These are phyloP conservation scores for Aureobasidium uvarum DNA, from an alignment of 2,329 filamentous ascomycete genomes.

Conservation along the genomic window DNA sequence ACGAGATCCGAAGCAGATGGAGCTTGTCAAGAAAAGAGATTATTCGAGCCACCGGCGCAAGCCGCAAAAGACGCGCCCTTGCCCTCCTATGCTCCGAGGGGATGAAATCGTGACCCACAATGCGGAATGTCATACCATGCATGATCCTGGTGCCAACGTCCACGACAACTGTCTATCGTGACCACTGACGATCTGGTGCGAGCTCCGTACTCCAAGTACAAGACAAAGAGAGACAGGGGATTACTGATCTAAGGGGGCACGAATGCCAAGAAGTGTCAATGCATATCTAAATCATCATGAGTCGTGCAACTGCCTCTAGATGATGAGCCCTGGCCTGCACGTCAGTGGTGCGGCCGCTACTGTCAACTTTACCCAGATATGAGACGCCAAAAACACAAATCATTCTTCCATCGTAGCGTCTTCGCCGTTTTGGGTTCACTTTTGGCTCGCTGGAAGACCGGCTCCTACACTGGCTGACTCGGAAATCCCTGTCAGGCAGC, in stretches of 20 bases:
- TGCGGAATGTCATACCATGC: neutral
- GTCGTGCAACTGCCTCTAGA: slow-evolving; percentile 21
- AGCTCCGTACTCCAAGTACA: neutral
- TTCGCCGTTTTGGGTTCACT: slow-evolving; percentile 26
- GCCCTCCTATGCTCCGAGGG: slow-evolving; percentile 4
- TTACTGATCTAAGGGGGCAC: slow-evolving; percentile 21
- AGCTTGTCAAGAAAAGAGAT: slow-evolving; percentile 8
- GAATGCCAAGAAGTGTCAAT: slow-evolving; percentile 18
- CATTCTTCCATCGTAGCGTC: slow-evolving; percentile 22
- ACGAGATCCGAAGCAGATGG: slow-evolving; percentile 23
- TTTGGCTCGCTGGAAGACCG: slow-evolving; percentile 12
- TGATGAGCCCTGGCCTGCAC: slow-evolving; percentile 21
- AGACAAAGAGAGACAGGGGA: neutral
- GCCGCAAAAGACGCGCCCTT: neutral
- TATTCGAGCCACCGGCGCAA: neutral
- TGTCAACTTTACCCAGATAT: slow-evolving; percentile 16
- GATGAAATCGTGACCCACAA: neutral
- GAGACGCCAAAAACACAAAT: slow-evolving; percentile 26
- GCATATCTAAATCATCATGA: slow-evolving; percentile 19
- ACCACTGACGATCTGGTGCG: slow-evolving; percentile 1
- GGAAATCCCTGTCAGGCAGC: slow-evolving; percentile 10
- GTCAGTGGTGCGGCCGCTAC: slow-evolving; percentile 26
- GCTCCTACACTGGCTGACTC: slow-evolving; percentile 18
- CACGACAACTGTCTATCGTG: neutral
- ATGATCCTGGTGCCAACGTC: slow-evolving; percentile 1